A percentile compares a stretch with the other conserved stretches of the same genome.
These are phyloP conservation scores for Rutstroemia sydowiana DNA, from an alignment of 2,329 filamentous ascomycete species.

Conservation along the genomic window DNA sequence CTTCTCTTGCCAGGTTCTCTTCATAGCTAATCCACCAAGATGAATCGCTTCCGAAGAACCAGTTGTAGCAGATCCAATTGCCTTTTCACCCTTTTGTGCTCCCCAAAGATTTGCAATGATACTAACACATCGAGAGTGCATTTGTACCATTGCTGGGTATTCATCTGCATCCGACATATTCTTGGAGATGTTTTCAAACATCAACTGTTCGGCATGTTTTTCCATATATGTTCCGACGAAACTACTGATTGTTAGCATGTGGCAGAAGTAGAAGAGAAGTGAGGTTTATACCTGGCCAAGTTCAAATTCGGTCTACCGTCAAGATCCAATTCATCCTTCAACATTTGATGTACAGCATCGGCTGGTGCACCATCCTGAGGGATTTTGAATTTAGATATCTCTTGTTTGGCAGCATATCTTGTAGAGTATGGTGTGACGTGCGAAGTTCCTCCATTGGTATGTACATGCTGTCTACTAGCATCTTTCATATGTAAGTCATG, in stretches of 20 bases:
- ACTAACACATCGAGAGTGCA: slow-evolving; percentile 60
- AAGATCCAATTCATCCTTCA: slow-evolving; percentile 55
- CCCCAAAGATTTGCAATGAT: slow-evolving; percentile 64
- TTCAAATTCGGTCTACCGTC: slow-evolving; percentile 63
- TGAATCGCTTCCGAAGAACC: slow-evolving; percentile 67
- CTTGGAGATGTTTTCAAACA: slow-evolving; percentile 62
- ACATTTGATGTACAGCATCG: slow-evolving; percentile 58
- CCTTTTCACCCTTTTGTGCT: slow-evolving; percentile 51
- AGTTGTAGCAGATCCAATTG: slow-evolving; percentile 62
- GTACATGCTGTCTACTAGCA: slow-evolving; percentile 30
- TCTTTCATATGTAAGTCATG: slow-evolving; percentile 37
- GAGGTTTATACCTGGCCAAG: slow-evolving; percentile 42
- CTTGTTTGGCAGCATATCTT: slow-evolving; percentile 45
- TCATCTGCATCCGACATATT: slow-evolving; percentile 67
- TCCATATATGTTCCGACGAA: slow-evolving; percentile 71
- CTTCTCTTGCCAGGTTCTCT: slow-evolving; percentile 64
- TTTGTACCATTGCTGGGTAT: slow-evolving; percentile 51
- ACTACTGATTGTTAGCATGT: slow-evolving; percentile 29
- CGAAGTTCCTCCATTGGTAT: slow-evolving; percentile 36
- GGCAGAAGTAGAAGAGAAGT: neutral
- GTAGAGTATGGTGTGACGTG: slow-evolving; percentile 52
- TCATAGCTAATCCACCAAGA: slow-evolving; percentile 65
- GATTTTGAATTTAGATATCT: slow-evolving; percentile 54
- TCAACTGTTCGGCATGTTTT: slow-evolving; percentile 53
- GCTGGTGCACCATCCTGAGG: slow-evolving; percentile 50